phyloP scores from a whole-genome alignment of 73 alveolate genomes.

The Stentor roeselii region DNA sequence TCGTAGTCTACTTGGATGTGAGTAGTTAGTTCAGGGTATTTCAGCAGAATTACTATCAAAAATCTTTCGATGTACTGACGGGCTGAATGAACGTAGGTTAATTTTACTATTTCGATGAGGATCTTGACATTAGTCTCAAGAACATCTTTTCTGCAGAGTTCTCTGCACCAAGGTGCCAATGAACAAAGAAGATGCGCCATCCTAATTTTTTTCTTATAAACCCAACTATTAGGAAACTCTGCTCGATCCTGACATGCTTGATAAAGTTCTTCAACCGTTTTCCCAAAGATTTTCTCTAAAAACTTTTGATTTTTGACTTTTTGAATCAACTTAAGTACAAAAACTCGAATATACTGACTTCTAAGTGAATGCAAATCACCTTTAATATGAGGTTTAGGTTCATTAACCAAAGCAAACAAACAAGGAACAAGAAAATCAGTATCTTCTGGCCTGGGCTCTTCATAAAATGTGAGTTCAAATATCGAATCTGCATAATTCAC shows the following conservation, averaged over 20 bases:
- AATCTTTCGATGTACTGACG: conserved; percentile 45
- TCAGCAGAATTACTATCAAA: conserved; percentile 34
- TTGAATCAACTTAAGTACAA: conserved; percentile 29
- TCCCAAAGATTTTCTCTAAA: conserved; percentile 19
- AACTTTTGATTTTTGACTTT: conserved; percentile 12
- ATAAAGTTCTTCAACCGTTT: not conserved
- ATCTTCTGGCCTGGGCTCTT: conserved; percentile 42
- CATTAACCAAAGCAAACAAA: conserved; percentile 20
- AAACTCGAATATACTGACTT: conserved; percentile 42
- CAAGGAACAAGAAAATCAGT: conserved; percentile 34
- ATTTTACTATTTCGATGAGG: conserved; percentile 31
- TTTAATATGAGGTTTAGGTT: conserved; percentile 34
- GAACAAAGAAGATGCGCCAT: conserved; percentile 36
- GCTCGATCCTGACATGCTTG: conserved; percentile 4
- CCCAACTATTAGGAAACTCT: conserved; percentile 45
- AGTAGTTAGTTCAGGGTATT: conserved; percentile 25
- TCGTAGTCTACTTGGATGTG: conserved; percentile 32
- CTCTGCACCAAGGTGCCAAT: conserved; percentile 12
- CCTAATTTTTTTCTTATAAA: conserved; percentile 39
- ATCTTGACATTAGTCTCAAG: conserved; percentile 28
- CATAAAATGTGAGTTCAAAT: conserved; percentile 27
- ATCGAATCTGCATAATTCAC: conserved; percentile 30
- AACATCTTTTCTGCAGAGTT: conserved; percentile 10
- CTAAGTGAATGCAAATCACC: conserved; percentile 35
- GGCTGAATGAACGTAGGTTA: conserved; percentile 29